Evolutionary conservation across 495 filamentous ascomycete species (phyloP), one percentile per base, ranked within the genome.

Genomic region (Podospora pseudoanserina): DNA sequence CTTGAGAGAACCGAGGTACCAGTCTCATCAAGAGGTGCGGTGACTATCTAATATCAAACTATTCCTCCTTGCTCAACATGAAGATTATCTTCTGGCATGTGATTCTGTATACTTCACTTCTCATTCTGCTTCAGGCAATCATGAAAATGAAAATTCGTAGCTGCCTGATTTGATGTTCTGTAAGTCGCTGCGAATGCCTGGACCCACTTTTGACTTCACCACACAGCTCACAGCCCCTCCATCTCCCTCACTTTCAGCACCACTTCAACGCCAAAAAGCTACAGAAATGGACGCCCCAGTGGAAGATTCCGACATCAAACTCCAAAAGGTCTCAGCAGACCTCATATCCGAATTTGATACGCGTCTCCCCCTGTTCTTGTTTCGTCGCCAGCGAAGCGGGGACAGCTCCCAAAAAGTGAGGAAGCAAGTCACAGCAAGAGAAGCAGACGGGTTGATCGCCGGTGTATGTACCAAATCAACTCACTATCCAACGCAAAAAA

Each of bases 251-350:
- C 6, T 13, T 20, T 58, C 55, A 58, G 5, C 54, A 5, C 18
- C 49, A 66, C 62, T 30, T 63, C 65, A 66, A 49, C 63, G 54
- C 20, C 68, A 68, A 58, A 64, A 61, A 34, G 55, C 49, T 20
- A 26, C 59, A 63, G 56, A 67, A 23, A 85, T 84, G 83, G 83
- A 86, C 68, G 81, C 80, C 16, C 70, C 78, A 11, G 84, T 85
- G 26, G 75, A 78, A 20, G 91, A 92, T 57, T 78, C 84, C 64
- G 92, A 94, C 69, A 80, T 92, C 60, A 87, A 90, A 74, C 84
- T 96, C 20, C 90, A 92, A 73, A 88, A 89, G 58, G 82, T 85
- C 54, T 91, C 92, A 3, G 79, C 82, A 16, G 89, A 91, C 60
- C 81, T 94, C 60, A 81, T 94, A 49, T 74, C 79, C 11, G 89